Percentiles rank a stretch among this genome's conserved stretches.
These are phyloP conservation scores for Lipomyces yamadae DNA, from an alignment of 805 yeast species.

Conservation along the genomic window DNA sequence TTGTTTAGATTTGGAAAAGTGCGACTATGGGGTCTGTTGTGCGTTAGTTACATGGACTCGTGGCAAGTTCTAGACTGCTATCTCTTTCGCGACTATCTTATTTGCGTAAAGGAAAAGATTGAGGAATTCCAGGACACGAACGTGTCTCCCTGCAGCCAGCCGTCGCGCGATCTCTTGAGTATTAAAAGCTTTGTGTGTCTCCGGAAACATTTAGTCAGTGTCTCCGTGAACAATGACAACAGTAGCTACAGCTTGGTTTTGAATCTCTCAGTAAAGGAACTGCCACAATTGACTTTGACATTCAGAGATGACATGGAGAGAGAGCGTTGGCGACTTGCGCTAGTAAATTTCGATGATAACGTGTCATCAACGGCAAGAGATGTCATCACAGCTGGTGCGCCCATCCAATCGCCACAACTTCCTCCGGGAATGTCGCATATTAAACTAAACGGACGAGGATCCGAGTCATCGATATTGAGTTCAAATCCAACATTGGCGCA, in stretches of 20 bases:
- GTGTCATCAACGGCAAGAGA: neutral
- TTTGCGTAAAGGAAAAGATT: constrained; percentile 19
- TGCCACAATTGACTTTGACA: constrained; percentile 10
- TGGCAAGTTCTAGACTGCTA: constrained; percentile 23
- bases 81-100: constrained; percentile 24
- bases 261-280: constrained; percentile 5
- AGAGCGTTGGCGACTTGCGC: constrained; percentile 17
- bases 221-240: neutral
- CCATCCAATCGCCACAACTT: neutral
- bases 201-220: constrained; percentile 17
- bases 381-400: neutral
- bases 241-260: constrained; percentile 10
- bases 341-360: neutral
- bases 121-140: neutral
- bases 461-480: neutral
- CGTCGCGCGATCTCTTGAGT: constrained; percentile 3
- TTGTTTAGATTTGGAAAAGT: constrained; percentile 18
- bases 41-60: constrained; percentile 8
- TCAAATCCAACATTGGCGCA: neutral
- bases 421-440: neutral
- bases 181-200: constrained; percentile 18
- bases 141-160: constrained; percentile 5
- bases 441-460: neutral
- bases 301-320: constrained; percentile 17
- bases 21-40: constrained; percentile 19